These are phyloP conservation scores for Fusarium albidum DNA, from an alignment of 2,329 filamentous ascomycete genomes.

Conservation along the genomic window DNA sequence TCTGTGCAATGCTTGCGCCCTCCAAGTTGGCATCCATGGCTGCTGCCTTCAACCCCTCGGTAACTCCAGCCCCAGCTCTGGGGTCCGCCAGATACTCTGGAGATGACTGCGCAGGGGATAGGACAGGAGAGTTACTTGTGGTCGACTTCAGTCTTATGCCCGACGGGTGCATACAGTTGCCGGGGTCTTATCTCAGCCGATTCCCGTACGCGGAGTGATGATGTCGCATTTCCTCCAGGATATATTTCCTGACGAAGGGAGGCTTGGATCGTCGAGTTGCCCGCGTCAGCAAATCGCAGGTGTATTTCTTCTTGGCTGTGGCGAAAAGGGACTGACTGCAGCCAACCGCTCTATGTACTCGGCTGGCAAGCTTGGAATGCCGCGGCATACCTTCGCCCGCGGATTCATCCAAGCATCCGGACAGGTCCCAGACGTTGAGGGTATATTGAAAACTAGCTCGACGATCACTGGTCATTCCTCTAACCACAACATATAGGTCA, in stretches of 20 bases:
- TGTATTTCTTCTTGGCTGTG: constrained; percentile 4
- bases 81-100: background rate
- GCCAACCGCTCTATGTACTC: too few relatives aligned
- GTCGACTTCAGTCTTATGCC: background rate
- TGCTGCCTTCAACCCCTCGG: constrained; percentile 3
- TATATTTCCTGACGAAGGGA: constrained; percentile 6
- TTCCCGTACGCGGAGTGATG: constrained; percentile 7
- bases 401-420: too few relatives aligned
- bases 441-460: too few relatives aligned
- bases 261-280: constrained; percentile 5
- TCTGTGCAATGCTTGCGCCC: constrained; percentile 5
- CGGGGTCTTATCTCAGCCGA: constrained; percentile 18
- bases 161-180: constrained; percentile 25
- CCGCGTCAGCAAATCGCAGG: background rate
- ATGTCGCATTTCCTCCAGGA: constrained; percentile 16
- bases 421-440: too few relatives aligned
- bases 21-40: constrained; percentile 13
- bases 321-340: constrained; percentile 2
- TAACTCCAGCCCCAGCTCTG: constrained; percentile 5
- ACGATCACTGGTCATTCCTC: too few relatives aligned
- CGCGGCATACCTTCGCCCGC: too few relatives aligned
- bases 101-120: constrained; percentile 15
- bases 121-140: constrained; percentile 6
- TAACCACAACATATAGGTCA: background rate
- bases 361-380: too few relatives aligned